Percentiles rank a stretch among this genome's conserved stretches.
Conservation (phyloP, 305 asterid species). For the Fraxinus latifolia region DNA sequence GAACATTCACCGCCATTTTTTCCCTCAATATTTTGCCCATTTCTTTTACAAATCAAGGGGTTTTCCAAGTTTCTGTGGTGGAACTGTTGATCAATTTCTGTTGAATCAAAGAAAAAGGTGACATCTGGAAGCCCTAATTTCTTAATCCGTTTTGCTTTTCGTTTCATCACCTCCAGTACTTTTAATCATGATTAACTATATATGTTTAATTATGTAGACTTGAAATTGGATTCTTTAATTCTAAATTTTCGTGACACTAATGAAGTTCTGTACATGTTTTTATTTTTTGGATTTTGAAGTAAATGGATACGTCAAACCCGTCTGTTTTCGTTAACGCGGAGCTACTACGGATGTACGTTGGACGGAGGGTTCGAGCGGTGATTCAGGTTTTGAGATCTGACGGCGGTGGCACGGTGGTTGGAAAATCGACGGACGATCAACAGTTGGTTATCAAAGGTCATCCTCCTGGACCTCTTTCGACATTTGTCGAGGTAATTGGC, state of each 20-base stretch:
- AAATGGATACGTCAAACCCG: slow-evolving; percentile 83
- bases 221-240: slow-evolving; percentile 12
- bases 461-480: slow-evolving; percentile 59
- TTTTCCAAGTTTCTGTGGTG: neutral
- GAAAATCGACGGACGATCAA: slow-evolving; percentile 79
- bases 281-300: slow-evolving; percentile 5
- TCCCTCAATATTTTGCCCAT: neutral
- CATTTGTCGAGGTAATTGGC: slow-evolving; percentile 85
- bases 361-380: slow-evolving; percentile 79
- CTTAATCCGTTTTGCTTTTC: neutral
- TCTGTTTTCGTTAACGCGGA: slow-evolving; percentile 86
- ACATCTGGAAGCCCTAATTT: slow-evolving; percentile 12
- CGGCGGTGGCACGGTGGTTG: slow-evolving; percentile 60
- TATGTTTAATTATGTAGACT: neutral
- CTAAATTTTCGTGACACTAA: neutral
- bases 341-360: slow-evolving; percentile 59
- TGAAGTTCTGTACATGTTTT: neutral
- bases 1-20: slow-evolving; percentile 41
- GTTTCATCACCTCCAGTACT: neutral
- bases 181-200: neutral
- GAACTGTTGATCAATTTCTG: neutral
- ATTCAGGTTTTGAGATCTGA: slow-evolving; percentile 76
- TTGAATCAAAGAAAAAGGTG: slow-evolving; percentile 5
- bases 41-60: slow-evolving; percentile 1
- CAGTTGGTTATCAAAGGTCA: slow-evolving; percentile 65